phyloP scores from a whole-genome alignment of 2,329 filamentous ascomycete species.

The Myotisia sp. region DNA sequence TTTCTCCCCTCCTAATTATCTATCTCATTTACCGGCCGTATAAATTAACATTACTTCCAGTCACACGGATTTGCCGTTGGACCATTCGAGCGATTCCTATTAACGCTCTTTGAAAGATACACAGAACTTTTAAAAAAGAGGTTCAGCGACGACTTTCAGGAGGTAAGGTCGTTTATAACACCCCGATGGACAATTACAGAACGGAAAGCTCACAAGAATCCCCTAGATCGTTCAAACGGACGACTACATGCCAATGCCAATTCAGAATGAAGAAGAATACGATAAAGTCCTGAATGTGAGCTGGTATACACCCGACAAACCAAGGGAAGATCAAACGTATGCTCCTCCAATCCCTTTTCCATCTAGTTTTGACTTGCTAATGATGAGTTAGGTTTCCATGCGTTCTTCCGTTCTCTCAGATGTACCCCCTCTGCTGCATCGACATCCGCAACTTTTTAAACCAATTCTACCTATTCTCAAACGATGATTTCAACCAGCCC shows the following conservation, averaged over 20 bases:
- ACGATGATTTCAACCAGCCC: constrained; percentile 87
- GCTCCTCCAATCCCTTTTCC: constrained; percentile 15
- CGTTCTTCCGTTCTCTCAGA: constrained; percentile 94
- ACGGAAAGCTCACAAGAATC: neutral
- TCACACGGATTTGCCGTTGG: constrained; percentile 81
- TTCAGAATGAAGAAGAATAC: constrained; percentile 78
- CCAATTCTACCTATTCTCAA: constrained; percentile 95
- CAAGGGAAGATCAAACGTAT: constrained; percentile 59
- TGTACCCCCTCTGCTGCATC: constrained; percentile 97
- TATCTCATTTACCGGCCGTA: neutral
- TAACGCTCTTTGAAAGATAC: constrained; percentile 89
- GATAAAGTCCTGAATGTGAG: constrained; percentile 91
- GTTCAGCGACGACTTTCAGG: constrained; percentile 92
- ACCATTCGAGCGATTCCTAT: constrained; percentile 65
- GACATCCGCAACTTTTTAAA: constrained; percentile 96
- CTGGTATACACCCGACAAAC: constrained; percentile 82
- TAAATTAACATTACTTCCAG: constrained; percentile 29
- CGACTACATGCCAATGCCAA: constrained; percentile 99
- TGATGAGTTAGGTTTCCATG: constrained; percentile 59
- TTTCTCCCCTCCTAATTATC: constrained; percentile 2
- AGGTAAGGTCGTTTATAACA: constrained; percentile 37
- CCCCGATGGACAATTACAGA: neutral
- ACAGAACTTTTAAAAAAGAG: constrained; percentile 76
- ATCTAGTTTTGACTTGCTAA: constrained; percentile 2
- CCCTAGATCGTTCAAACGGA: constrained; percentile 61